phyloP scores from a whole-genome alignment of 345 rosid species.

The Gynandropsis gynandra region DNA sequence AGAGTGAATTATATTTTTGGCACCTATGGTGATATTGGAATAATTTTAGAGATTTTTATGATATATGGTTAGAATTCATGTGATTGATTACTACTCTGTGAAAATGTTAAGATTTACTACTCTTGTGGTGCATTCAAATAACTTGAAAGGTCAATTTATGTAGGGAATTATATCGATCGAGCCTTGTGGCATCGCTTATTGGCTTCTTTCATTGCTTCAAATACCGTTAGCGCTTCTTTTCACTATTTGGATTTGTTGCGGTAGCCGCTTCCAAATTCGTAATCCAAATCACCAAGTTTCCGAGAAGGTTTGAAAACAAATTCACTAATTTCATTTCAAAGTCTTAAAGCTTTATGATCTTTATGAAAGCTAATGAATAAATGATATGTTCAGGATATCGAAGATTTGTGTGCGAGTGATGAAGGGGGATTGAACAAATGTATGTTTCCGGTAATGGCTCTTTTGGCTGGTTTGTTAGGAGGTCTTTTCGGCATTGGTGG shows the following conservation, averaged over 20 bases:
- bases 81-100: no score
- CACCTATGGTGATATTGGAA: no score
- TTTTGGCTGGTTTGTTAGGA: slow-evolving; percentile 70
- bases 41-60: no score
- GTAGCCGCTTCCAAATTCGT: slow-evolving; percentile 27
- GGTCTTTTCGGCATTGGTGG: slow-evolving; percentile 94
- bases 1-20: no score
- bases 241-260: slow-evolving; percentile 54
- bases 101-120: no score
- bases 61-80: no score
- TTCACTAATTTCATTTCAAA: not conserved
- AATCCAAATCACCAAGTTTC: slow-evolving; percentile 33
- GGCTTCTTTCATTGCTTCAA: slow-evolving; percentile 63
- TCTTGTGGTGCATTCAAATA: no score
- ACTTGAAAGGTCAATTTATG: slow-evolving; percentile 10
- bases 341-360: not conserved
- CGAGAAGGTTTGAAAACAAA: slow-evolving; percentile 12
- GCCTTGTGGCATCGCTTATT: slow-evolving; percentile 63
- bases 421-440: slow-evolving; percentile 28
- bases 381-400: slow-evolving; percentile 27
- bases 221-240: slow-evolving; percentile 67
- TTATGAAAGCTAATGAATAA: not conserved
- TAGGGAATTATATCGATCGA: slow-evolving; percentile 57
- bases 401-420: slow-evolving; percentile 23
- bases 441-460: slow-evolving; percentile 62